Percentiles rank a stretch among this genome's conserved stretches.
These are phyloP conservation scores for Xylaria sp. DNA, from an alignment of 2,329 filamentous ascomycete species.

Conservation along the genomic window DNA sequence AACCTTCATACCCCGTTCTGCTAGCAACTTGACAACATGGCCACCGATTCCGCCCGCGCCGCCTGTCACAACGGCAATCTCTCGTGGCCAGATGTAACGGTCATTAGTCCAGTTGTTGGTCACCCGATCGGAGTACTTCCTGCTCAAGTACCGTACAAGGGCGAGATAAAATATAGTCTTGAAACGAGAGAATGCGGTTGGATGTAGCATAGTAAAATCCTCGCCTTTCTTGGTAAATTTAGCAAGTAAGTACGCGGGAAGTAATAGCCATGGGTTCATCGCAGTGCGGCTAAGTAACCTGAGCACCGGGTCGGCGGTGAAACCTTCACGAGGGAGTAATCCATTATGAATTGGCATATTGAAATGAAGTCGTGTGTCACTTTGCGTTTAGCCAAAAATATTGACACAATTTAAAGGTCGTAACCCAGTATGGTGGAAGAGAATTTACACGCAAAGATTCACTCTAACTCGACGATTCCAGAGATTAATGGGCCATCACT, in stretches of 20 bases:
- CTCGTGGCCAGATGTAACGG: constrained; percentile 71
- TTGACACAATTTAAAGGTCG: background rate
- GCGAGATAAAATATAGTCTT: constrained; percentile 64
- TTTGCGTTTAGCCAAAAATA: background rate
- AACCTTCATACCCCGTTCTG: constrained; percentile 71
- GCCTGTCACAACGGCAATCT: constrained; percentile 79
- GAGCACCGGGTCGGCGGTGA: constrained; percentile 69
- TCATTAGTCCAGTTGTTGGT: constrained; percentile 63
- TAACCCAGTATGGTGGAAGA: background rate
- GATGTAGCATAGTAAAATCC: constrained; percentile 63
- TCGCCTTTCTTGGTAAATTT: constrained; percentile 71
- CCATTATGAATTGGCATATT: constrained; percentile 62
- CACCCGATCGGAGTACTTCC: constrained; percentile 61
- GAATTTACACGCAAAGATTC: background rate
- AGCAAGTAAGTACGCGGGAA: constrained; percentile 71
- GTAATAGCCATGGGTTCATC: constrained; percentile 71
- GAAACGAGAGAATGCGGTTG: constrained; percentile 62
- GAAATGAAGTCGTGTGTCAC: background rate
- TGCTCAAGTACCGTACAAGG: constrained; percentile 59
- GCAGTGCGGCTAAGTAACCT: constrained; percentile 67
- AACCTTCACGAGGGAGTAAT: constrained; percentile 65
- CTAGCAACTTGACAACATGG: constrained; percentile 71
- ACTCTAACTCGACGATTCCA: background rate
- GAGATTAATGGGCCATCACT: background rate
- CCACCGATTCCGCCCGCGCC: constrained; percentile 79